phyloP scores from a whole-genome alignment of 2,329 filamentous ascomycete species.

The Herpomyces periplanetae region DNA sequence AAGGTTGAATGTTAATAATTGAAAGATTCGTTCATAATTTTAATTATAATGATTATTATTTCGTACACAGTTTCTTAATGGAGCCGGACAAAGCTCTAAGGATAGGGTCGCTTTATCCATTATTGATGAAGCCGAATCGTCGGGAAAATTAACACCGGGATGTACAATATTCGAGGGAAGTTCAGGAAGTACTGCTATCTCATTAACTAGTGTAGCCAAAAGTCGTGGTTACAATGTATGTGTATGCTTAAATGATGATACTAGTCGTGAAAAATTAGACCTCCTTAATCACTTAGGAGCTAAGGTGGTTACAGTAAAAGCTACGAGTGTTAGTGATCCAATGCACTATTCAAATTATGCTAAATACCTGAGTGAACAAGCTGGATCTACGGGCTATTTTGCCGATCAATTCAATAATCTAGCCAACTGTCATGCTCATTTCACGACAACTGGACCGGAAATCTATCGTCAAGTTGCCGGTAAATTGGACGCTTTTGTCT shows the following conservation, averaged over 20 bases:
- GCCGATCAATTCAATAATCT: conserved; percentile 80
- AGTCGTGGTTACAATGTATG: conserved; percentile 68
- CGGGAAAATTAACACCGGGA: conserved; percentile 36
- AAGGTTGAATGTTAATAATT: conserved; percentile 3
- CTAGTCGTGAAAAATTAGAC: conserved; percentile 52
- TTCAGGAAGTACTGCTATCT: conserved; percentile 88
- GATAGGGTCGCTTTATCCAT: conserved; percentile 74
- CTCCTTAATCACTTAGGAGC: conserved; percentile 63
- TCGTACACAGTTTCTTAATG: conserved; percentile 33
- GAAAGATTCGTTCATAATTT: conserved; percentile 1
- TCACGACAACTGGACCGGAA: conserved; percentile 47
- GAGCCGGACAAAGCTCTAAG: conserved; percentile 68
- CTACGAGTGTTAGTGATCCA: no score
- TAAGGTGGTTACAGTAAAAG: no score
- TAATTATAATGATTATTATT: conserved; percentile 1
- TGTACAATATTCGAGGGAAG: conserved; percentile 91
- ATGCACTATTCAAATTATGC: no score
- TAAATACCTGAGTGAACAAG: no score
- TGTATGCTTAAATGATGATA: no score
- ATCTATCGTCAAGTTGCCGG: conserved; percentile 41
- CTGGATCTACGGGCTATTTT: no score
- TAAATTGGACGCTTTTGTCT: conserved; percentile 44
- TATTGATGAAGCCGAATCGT: conserved; percentile 65
- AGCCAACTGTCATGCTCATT: conserved; percentile 61
- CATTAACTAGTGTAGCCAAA: conserved; percentile 77